Evolutionary conservation across 768 basidiomycete genomes (phyloP), one percentile per base, ranked within the genome.

Genomic region (Tubosaeta sp.): DNA sequence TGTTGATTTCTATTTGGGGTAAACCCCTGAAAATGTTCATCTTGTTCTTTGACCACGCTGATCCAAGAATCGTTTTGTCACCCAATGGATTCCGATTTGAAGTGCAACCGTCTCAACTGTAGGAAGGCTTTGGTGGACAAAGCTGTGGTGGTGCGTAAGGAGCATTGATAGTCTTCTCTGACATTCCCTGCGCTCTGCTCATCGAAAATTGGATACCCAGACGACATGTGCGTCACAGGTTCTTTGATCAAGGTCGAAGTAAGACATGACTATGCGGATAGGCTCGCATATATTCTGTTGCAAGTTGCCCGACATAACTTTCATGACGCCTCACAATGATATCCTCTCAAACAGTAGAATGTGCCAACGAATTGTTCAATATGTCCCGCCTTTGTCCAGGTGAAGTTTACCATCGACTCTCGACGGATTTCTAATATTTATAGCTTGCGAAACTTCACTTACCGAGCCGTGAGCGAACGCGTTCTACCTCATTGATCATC

Each of bases 201-300:
- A 49, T 32, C 25, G 21, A 22, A 32, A 35, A 61, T 62, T 18
- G 41, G 14, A 53, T 21, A 24, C 14, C 34, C 46, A 82, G 81
- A 82, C 81, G n/a, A 81, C 80, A 35, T 82, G 80, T 82, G 56
- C 61, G 78, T 56, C 48, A 31, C 31, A 31, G 43, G 41, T 25
- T 10, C 19, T 32, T 12, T 6, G 38, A 30, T 30, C 34, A 25
- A 38, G 10, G 11, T 30, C 18, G 42, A 10, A 55, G 31, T 24
- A 21, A 45, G 55, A 22, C 21, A 38, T 13, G 16, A 42, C 12
- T 1, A 32, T 34, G 42, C 16, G 53, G 13, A 53, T 49, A 90
- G 89, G 89, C 71, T 90, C 89, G 49, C 89, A 90, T 73, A 90
- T 91, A 68, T 91, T 91, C 64, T 91, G 89, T 64, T 76, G 89